phyloP scores from a whole-genome alignment of 1,139 yeast species.

The Candida smagusa region DNA sequence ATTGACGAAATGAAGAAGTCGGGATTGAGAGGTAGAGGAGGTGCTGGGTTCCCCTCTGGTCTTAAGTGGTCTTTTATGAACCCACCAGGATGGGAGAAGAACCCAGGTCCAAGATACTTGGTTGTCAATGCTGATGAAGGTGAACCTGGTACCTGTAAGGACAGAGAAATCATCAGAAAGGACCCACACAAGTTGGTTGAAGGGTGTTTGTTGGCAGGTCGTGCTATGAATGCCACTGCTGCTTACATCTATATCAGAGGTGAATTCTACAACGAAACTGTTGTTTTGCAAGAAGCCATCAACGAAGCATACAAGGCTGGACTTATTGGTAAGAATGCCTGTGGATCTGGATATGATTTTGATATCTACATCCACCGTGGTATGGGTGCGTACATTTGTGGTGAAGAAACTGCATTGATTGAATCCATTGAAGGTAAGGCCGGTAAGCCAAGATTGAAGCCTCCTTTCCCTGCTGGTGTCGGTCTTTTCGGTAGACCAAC shows the following conservation, averaged over 20 bases:
- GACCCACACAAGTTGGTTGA: constrained; percentile 89
- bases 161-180: constrained; percentile 82
- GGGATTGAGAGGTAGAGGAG: constrained; percentile 88
- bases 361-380: constrained; percentile 84
- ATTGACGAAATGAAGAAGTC: constrained; percentile 81
- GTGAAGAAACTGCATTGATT: constrained; percentile 86
- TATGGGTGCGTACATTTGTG: constrained; percentile 89
- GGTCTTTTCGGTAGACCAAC: constrained; percentile 89
- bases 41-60: constrained; percentile 91
- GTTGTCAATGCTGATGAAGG: constrained; percentile 93
- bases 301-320: constrained; percentile 85
- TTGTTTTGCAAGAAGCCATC: constrained; percentile 68
- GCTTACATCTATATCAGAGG: constrained; percentile 89
- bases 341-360: constrained; percentile 82
- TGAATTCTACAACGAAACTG: constrained; percentile 80
- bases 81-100: constrained; percentile 93
- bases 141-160: constrained; percentile 92
- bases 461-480: constrained; percentile 93
- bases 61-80: constrained; percentile 91
- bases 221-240: constrained; percentile 91
- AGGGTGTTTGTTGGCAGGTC: constrained; percentile 82
- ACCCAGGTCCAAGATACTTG: constrained; percentile 77
- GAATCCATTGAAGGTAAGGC: constrained; percentile 89
- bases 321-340: constrained; percentile 74
- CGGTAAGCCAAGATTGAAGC: constrained; percentile 89